These are phyloP conservation scores for Sabuloglossum arenarium DNA, from an alignment of 495 filamentous ascomycete genomes.

Conservation along the genomic window DNA sequence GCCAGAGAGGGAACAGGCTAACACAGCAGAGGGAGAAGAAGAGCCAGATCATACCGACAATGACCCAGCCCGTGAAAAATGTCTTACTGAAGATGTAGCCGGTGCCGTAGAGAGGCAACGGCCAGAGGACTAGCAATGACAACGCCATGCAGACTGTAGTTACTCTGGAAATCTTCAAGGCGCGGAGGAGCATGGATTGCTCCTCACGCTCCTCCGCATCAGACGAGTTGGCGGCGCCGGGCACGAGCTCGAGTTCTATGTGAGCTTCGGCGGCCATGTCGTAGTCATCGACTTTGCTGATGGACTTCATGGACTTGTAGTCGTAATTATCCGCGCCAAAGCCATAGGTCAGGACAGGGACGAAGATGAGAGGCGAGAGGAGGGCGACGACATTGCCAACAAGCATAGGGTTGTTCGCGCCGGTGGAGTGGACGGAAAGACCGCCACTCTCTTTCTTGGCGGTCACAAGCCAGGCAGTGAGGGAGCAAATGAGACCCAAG, in stretches of 20 bases:
- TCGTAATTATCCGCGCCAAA: conserved; percentile 72
- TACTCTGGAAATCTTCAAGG: conserved; percentile 58
- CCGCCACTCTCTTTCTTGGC: conserved; percentile 54
- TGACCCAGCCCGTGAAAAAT: conserved; percentile 87
- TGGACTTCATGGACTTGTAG: conserved; percentile 68
- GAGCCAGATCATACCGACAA: conserved; percentile 73
- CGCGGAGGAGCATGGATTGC: conserved; percentile 42
- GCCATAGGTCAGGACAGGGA: conserved; percentile 55
- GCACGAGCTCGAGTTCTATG: conserved; percentile 45
- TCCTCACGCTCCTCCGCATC: conserved; percentile 50
- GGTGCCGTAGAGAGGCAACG: conserved; percentile 80
- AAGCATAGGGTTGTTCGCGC: conserved; percentile 73
- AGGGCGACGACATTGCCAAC: conserved; percentile 71
- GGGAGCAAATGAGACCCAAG: conserved; percentile 50
- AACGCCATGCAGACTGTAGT: conserved; percentile 60
- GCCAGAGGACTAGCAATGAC: conserved; percentile 69
- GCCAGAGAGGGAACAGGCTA: conserved; percentile 64
- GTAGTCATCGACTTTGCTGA: conserved; percentile 72
- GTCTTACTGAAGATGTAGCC: conserved; percentile 74
- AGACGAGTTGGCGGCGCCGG: conserved; percentile 21
- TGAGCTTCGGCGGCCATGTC: conserved; percentile 23
- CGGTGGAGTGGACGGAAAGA: conserved; percentile 58
- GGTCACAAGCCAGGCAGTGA: conserved; percentile 84
- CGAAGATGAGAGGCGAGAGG: conserved; percentile 59
- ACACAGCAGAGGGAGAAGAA: conserved; percentile 48